These are phyloP conservation scores for Ceratocystis eucalypticola DNA, from an alignment of 2,329 filamentous ascomycete genomes.

Conservation along the genomic window DNA sequence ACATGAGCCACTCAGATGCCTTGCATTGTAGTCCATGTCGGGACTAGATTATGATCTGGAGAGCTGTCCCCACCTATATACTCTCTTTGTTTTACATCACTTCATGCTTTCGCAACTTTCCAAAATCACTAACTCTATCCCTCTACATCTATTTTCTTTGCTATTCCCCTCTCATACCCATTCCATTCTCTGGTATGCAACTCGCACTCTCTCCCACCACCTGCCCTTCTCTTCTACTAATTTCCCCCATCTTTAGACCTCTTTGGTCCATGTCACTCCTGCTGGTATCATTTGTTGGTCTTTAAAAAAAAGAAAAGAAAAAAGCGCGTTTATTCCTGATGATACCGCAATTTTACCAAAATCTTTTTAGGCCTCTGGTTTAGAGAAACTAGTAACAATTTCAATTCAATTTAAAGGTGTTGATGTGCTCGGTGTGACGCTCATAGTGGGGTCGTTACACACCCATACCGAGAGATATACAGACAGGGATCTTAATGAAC, in stretches of 20 bases:
- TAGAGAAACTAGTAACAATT: neutral
- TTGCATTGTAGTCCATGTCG: neutral
- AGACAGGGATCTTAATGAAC: neutral
- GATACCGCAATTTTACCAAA: conserved; percentile 5
- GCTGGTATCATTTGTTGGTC: neutral
- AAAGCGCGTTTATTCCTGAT: neutral
- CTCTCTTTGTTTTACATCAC: neutral
- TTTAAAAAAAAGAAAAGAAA: neutral
- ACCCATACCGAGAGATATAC: neutral
- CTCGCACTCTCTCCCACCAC: neutral
- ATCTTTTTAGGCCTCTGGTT: neutral
- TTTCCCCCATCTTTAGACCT: neutral
- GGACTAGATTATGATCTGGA: neutral
- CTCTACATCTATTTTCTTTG: neutral
- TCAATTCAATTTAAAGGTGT: neutral
- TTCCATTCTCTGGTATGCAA: neutral
- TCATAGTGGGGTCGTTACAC: neutral
- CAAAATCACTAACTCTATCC: neutral
- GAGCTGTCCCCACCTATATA: neutral
- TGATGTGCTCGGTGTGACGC: conserved; percentile 9
- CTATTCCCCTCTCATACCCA: neutral
- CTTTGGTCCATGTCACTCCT: neutral
- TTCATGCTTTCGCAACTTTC: neutral
- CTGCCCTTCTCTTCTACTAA: neutral
- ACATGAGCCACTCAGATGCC: neutral